Evolutionary conservation across 768 basidiomycete species (phyloP).

Genomic region (Glaciozyma antarctica): DNA sequence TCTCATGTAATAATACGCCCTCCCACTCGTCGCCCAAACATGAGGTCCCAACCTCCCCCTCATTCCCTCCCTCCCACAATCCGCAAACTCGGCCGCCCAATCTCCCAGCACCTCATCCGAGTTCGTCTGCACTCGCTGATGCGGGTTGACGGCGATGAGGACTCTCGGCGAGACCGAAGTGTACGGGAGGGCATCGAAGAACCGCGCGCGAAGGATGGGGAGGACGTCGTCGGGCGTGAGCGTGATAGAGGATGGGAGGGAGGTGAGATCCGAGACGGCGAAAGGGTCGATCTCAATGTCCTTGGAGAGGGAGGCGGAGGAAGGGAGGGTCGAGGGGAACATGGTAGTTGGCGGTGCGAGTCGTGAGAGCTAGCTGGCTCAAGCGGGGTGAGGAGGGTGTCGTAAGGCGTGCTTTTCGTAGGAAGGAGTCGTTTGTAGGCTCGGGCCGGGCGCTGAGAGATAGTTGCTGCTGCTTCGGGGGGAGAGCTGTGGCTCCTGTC

Average conservation of each 20-base stretch:
- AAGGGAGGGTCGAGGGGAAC: too few relatives aligned
- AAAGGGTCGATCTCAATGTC: slow-evolving; percentile 26
- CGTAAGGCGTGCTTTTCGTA: too few relatives aligned
- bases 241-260: slow-evolving; percentile 59
- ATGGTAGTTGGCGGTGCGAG: too few relatives aligned
- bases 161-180: slow-evolving; percentile 60
- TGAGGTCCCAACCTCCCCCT: slow-evolving; percentile 58
- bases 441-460: too few relatives aligned
- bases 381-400: too few relatives aligned
- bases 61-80: slow-evolving; percentile 46
- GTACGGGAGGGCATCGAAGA: slow-evolving; percentile 74
- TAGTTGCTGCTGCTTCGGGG: too few relatives aligned
- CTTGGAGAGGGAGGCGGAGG: too few relatives aligned
- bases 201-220: slow-evolving; percentile 72
- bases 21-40: slow-evolving; percentile 81
- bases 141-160: slow-evolving; percentile 82
- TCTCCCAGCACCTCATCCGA: slow-evolving; percentile 74
- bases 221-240: slow-evolving; percentile 70
- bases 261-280: slow-evolving; percentile 42
- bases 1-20: slow-evolving; percentile 92
- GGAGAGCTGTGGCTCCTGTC: too few relatives aligned
- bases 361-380: too few relatives aligned
- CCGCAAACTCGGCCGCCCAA: slow-evolving; percentile 76
- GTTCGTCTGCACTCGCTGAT: slow-evolving; percentile 76
- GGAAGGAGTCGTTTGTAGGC: too few relatives aligned